Conservation (phyloP, 441 rosid genomes). For the Euphorbia schlechtendalii region DNA sequence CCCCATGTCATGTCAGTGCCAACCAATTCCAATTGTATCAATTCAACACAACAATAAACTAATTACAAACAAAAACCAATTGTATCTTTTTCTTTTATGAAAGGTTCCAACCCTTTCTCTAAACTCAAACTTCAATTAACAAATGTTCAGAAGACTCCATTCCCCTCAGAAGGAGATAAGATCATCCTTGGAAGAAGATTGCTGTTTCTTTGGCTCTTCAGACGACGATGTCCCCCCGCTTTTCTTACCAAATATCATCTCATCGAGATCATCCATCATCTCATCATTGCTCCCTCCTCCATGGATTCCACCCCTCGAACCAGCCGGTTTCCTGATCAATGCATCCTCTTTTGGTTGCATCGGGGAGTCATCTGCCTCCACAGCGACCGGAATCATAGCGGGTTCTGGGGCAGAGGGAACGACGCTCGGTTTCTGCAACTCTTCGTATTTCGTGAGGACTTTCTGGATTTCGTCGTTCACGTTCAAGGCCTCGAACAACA, state of each 20-base stretch:
- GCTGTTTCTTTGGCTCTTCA: slow-evolving; percentile 50
- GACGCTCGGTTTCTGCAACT: slow-evolving; percentile 48
- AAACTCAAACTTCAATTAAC: slow-evolving; percentile 17
- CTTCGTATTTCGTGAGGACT: slow-evolving; percentile 59
- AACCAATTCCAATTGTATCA: slow-evolving; percentile 3
- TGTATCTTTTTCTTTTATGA: slow-evolving; percentile 1
- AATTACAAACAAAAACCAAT: slow-evolving; percentile 22
- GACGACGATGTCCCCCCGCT: slow-evolving; percentile 45
- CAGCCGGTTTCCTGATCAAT: slow-evolving; percentile 55
- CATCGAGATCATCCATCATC: slow-evolving; percentile 90
- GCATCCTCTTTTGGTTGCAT: slow-evolving; percentile 48
- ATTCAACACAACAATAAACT: slow-evolving; percentile 11
- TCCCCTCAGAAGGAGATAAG: slow-evolving; percentile 41
- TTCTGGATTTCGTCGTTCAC: slow-evolving; percentile 76
- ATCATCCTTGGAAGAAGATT: slow-evolving; percentile 55
- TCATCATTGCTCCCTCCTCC: slow-evolving; percentile 66
- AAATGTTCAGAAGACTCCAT: too few species aligned
- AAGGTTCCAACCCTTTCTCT: too few species aligned
- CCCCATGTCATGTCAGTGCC: too few species aligned
- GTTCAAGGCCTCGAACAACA: slow-evolving; percentile 78
- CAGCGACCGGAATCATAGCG: slow-evolving; percentile 80
- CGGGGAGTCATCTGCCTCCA: slow-evolving; percentile 70
- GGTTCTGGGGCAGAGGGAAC: slow-evolving; percentile 53
- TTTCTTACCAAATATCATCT: slow-evolving; percentile 89
- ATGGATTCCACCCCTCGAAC: slow-evolving; percentile 40